Conservation (phyloP, 345 rosid genomes). For the Hirschfeldia incana region DNA sequence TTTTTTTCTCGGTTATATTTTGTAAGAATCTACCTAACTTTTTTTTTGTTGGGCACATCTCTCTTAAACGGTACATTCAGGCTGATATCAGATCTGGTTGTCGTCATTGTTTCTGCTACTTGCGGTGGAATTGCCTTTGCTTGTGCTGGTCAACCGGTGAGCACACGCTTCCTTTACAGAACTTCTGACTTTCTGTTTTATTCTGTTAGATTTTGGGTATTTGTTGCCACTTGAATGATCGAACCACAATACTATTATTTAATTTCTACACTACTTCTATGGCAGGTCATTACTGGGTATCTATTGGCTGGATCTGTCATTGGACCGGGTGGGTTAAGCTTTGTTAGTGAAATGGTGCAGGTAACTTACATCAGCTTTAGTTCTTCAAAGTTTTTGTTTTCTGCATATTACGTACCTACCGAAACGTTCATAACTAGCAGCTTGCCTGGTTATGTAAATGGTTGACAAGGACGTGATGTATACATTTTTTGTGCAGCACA, state of each 20-base stretch:
- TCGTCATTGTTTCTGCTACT: constrained; percentile 96
- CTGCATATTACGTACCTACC: neutral
- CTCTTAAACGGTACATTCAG: constrained; percentile 46
- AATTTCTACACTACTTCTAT: constrained; percentile 9
- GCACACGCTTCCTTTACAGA: constrained; percentile 33
- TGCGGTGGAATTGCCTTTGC: constrained; percentile 99
- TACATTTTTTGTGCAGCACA: constrained; percentile 27
- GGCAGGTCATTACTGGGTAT: constrained; percentile 93
- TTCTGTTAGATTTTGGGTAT: constrained; percentile 9
- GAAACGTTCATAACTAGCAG: neutral
- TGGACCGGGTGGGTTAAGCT: constrained; percentile 94
- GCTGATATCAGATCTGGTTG: constrained; percentile 95
- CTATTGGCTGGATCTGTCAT: constrained; percentile 85
- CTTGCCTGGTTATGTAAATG: constrained; percentile 13
- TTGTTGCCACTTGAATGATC: constrained; percentile 13
- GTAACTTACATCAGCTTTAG: constrained; percentile 50
- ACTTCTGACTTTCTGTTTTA: constrained; percentile 13
- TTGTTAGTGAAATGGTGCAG: constrained; percentile 97
- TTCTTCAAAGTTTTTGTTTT: constrained; percentile 18
- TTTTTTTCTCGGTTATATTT: neutral
- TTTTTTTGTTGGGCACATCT: constrained; percentile 25
- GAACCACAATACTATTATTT: neutral
- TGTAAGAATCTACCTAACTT: neutral
- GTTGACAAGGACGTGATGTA: constrained; percentile 27
- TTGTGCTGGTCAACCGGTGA: constrained; percentile 98